These are phyloP conservation scores for Penicillium canariense DNA, from an alignment of 495 filamentous ascomycete species.

Conservation along the genomic window DNA sequence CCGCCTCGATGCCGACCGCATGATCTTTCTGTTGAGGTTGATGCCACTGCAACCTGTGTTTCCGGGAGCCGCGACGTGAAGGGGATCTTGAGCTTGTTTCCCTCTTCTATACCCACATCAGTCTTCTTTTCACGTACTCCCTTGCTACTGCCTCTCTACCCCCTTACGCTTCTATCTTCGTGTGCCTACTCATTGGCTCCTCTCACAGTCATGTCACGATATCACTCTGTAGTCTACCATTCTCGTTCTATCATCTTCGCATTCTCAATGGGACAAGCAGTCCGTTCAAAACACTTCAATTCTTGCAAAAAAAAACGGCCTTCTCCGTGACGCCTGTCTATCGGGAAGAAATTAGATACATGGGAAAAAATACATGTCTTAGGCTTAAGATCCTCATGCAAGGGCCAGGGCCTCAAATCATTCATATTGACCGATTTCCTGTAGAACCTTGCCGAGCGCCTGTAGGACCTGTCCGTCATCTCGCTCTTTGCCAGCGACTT, in stretches of 20 bases:
- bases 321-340: not conserved
- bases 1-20: slow-evolving; percentile 33
- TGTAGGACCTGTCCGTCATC: slow-evolving; percentile 57
- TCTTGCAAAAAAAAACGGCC: not conserved
- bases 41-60: not conserved
- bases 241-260: slow-evolving; percentile 8
- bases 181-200: not conserved
- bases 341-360: slow-evolving; percentile 7
- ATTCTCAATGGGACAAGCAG: slow-evolving; percentile 1
- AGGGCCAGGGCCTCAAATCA: not conserved
- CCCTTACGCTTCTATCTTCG: slow-evolving; percentile 9
- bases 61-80: slow-evolving; percentile 1
- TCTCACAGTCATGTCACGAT: slow-evolving; percentile 19
- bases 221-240: slow-evolving; percentile 23
- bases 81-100: slow-evolving; percentile 9
- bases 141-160: slow-evolving; percentile 8
- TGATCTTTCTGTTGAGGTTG: slow-evolving; percentile 16
- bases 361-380: slow-evolving; percentile 6
- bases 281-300: not conserved
- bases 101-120: slow-evolving; percentile 19
- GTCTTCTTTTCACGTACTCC: slow-evolving; percentile 4
- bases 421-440: slow-evolving; percentile 56
- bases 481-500: slow-evolving; percentile 62
- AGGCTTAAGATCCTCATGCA: not conserved
- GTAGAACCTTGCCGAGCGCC: slow-evolving; percentile 64